Percentiles rank a stretch among this genome's conserved stretches.
Conservation (phyloP, 129 eudicot species). For the Tagetes erecta region DNA sequence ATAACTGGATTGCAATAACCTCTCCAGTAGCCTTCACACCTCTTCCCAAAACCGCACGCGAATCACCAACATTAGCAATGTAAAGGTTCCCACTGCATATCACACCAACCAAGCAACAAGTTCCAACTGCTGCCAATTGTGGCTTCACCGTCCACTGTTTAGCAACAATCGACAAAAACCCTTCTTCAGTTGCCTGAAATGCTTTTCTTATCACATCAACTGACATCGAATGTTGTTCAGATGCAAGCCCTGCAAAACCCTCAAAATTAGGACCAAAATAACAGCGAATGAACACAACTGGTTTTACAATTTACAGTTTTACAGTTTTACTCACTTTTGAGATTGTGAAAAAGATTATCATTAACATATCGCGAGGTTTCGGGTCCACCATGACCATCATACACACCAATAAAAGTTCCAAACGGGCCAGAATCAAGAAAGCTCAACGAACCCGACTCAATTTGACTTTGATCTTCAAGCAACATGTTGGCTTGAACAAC, state of each 20-base stretch:
- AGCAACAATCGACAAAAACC: constrained; percentile 60
- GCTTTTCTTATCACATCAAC: constrained; percentile 66
- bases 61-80: constrained; percentile 76
- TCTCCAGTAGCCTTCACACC: constrained; percentile 64
- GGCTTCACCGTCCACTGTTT: constrained; percentile 67
- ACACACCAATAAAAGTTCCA: constrained; percentile 80
- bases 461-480: constrained; percentile 80
- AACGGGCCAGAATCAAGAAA: constrained; percentile 61
- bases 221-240: constrained; percentile 61
- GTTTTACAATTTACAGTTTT: too few relatives aligned
- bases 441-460: constrained; percentile 76
- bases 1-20: constrained; percentile 65
- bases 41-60: constrained; percentile 78
- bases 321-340: constrained; percentile 48
- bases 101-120: constrained; percentile 74
- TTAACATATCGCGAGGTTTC: constrained; percentile 75
- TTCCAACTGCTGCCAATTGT: constrained; percentile 76
- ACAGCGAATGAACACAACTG: background rate
- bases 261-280: background rate
- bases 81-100: constrained; percentile 62
- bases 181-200: constrained; percentile 74
- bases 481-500: constrained; percentile 80
- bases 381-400: constrained; percentile 91
- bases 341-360: constrained; percentile 61
- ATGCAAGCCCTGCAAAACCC: constrained; percentile 46